phyloP scores from a whole-genome alignment of 2,329 filamentous ascomycete genomes.

The Emergomyces orientalis region DNA sequence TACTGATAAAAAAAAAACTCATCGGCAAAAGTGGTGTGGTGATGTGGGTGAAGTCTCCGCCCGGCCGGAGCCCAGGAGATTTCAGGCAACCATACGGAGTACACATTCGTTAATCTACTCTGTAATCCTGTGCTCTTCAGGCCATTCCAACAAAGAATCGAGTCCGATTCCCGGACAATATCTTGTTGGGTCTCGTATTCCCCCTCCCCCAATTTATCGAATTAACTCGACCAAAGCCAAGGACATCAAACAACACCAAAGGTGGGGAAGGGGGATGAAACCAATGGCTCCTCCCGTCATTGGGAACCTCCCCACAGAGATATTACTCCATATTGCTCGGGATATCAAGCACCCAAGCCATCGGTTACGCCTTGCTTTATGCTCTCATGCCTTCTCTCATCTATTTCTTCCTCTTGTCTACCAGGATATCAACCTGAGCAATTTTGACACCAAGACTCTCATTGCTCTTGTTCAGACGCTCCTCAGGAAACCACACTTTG shows the following conservation, averaged over 20 bases:
- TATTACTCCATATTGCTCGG: constrained; percentile 4
- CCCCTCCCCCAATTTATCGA: not conserved
- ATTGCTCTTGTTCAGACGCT: constrained; percentile 5
- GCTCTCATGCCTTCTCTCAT: constrained; percentile 9
- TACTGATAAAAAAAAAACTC: too few species aligned
- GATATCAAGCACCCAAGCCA: not conserved
- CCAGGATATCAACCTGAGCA: constrained; percentile 1
- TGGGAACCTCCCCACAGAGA: constrained; percentile 7
- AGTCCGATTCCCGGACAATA: too few species aligned
- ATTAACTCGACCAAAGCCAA: not conserved
- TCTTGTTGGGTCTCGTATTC: not conserved
- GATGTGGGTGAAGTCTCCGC: not conserved
- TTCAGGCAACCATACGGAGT: not conserved
- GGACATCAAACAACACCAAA: too few species aligned
- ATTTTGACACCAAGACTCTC: not conserved
- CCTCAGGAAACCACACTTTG: not conserved
- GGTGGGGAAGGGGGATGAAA: not conserved
- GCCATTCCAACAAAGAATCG: too few species aligned
- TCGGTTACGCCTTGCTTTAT: constrained; percentile 4
- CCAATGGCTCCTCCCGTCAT: constrained; percentile 3
- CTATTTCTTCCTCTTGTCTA: constrained; percentile 6
- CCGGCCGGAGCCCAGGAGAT: too few species aligned
- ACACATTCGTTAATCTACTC: not conserved
- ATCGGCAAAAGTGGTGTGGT: not conserved
- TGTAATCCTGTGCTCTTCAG: too few species aligned